Percentiles rank a stretch among this genome's conserved stretches.
Conservation (phyloP, 352 stramenopile species). For the Phytophthora pini region DNA sequence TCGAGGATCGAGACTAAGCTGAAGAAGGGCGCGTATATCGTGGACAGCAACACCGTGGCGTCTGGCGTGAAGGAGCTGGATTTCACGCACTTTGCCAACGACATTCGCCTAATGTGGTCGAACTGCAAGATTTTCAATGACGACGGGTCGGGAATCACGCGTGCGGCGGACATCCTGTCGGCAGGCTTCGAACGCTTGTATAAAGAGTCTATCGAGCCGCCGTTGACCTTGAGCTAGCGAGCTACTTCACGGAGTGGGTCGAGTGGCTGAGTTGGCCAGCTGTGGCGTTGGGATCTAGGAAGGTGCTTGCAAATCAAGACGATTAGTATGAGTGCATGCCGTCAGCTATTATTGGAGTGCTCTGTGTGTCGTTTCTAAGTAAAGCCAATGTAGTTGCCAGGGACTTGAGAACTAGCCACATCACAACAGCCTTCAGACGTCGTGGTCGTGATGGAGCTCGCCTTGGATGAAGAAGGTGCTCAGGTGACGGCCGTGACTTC, state of each 20-base stretch:
- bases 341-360: slow-evolving; percentile 29
- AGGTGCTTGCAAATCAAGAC: slow-evolving; percentile 28
- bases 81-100: slow-evolving; percentile 63
- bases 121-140: slow-evolving; percentile 91
- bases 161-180: slow-evolving; percentile 72
- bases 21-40: slow-evolving; percentile 59
- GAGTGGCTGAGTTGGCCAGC: slow-evolving; percentile 18
- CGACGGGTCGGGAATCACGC: slow-evolving; percentile 79
- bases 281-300: slow-evolving; percentile 30
- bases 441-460: slow-evolving; percentile 67
- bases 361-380: slow-evolving; percentile 31
- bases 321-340: slow-evolving; percentile 30
- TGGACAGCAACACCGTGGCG: slow-evolving; percentile 41
- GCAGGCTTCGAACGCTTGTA: slow-evolving; percentile 71
- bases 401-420: slow-evolving; percentile 4
- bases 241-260: slow-evolving; percentile 16
- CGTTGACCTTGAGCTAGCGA: slow-evolving; percentile 16
- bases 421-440: slow-evolving; percentile 12
- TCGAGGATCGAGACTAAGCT: slow-evolving; percentile 78
- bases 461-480: slow-evolving; percentile 81
- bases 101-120: slow-evolving; percentile 83
- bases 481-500: slow-evolving; percentile 84
- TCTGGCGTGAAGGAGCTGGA: slow-evolving; percentile 50
- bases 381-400: slow-evolving; percentile 16
- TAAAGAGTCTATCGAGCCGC: slow-evolving; percentile 49